Evolutionary conservation across 176 grass and related monocot genomes (phyloP), one percentile per base, ranked within the genome.

Genomic region (Carex kokanica): DNA sequence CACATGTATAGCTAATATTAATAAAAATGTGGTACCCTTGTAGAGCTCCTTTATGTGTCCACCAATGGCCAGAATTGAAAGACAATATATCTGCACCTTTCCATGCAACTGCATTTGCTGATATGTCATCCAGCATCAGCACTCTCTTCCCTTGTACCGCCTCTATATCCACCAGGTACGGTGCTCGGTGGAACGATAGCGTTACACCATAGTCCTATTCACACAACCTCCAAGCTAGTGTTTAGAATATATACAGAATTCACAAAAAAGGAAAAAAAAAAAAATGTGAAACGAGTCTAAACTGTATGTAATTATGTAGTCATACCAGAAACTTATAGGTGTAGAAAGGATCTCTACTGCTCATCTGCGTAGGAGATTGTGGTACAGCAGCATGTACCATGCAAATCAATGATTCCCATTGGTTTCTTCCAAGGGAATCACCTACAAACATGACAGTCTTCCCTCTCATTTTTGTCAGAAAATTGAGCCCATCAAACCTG

Each of bases 61-160:
- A 95, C 96, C 96, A 93, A 85, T 95, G 96, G 85, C 93, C 93
- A 83, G 96, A 98, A 70, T 98, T 98, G 83, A 98, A 98, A 43
- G 82, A 90, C 60, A 98, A 79, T 51, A 98, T 90, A 83, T 98
- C 93, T 61, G 88, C 93, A 74, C n/a, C 91, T 87, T 58, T 92
- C 93, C 96, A 98, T 62, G 88, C 74, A 23, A 90, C 60, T 81
- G 78, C 89, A 85, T 95, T 98, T 27, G 9, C 69, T n/a, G 93
- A 80, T 85, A 98, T 79, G 52, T 86, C 88, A 77, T 98, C 86
- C 4, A 98, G 84, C 86, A 84, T 86, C 34, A 98, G 89, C 2
- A 98, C 86, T 17, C 86, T 82, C 23, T 91, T 93, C 75, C 95
- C 96, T 78, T 98, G 91, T 43, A 88, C 55, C 84, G 60, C 63